Conservation (phyloP, 176 grass and related monocot genomes). For the Zoysia pacifica region DNA sequence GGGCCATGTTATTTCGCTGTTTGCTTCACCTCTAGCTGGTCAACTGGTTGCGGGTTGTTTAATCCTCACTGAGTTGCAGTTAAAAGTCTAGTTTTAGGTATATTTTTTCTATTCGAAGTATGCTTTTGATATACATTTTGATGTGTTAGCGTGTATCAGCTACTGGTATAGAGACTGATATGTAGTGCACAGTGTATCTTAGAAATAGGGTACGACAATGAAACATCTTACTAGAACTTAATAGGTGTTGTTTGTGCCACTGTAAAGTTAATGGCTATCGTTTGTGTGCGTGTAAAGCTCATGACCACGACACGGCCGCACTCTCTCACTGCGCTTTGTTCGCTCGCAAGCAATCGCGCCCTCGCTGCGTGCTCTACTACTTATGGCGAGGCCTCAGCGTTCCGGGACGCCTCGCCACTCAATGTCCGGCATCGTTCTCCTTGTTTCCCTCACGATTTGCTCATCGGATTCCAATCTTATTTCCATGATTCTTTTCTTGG, state of each 20-base stretch:
- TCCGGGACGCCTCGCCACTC: not conserved
- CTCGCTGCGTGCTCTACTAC: not conserved
- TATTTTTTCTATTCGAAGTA: too few species aligned
- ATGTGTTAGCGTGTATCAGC: too few species aligned
- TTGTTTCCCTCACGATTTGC: not conserved
- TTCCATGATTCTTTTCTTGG: constrained; percentile 15
- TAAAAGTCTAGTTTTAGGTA: too few species aligned
- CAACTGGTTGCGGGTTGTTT: too few species aligned
- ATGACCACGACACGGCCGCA: not conserved
- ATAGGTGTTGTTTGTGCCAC: too few species aligned
- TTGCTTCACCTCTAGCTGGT: too few species aligned
- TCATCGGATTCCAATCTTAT: not conserved
- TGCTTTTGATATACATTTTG: too few species aligned
- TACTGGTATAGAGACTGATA: too few species aligned
- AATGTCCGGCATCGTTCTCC: not conserved
- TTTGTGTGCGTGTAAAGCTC: too few species aligned
- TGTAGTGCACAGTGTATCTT: not conserved
- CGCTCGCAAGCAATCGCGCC: not conserved
- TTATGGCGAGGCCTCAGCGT: not conserved
- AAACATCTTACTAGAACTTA: not conserved
- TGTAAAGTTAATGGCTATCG: too few species aligned
- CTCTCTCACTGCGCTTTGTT: not conserved
- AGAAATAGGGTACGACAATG: not conserved
- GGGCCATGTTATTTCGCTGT: too few species aligned
- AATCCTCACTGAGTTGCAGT: too few species aligned